Conservation (phyloP, 495 filamentous ascomycete genomes). For the Aspergillus conjunctus region DNA sequence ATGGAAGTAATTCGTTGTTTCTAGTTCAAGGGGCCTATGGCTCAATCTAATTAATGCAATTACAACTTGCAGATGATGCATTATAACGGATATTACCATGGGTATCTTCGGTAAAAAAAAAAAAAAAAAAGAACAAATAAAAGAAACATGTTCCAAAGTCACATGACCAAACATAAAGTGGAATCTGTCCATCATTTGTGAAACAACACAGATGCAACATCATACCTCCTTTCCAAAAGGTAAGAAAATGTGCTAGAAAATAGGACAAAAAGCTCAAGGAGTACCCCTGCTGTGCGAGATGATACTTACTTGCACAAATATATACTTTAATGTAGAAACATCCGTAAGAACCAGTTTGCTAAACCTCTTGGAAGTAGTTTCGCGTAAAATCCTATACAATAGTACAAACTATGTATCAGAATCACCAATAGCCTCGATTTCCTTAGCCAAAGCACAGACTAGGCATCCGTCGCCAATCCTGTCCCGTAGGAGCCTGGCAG, state of each 20-base stretch:
- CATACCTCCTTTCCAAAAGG: background rate
- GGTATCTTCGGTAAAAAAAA: conserved; percentile 30
- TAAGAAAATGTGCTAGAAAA: background rate
- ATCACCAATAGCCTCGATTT: conserved; percentile 41
- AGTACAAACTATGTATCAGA: conserved; percentile 16
- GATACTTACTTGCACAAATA: background rate
- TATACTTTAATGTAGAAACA: background rate
- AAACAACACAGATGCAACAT: background rate
- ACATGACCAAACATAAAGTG: conserved; percentile 17
- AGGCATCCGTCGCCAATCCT: conserved; percentile 70
- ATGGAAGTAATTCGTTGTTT: conserved; percentile 11
- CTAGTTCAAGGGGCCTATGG: conserved; percentile 12
- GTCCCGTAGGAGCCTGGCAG: conserved; percentile 76
- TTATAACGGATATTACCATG: conserved; percentile 26
- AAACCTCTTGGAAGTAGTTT: background rate
- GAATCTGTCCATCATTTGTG: conserved; percentile 16
- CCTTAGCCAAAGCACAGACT: conserved; percentile 55
- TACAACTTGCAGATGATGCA: background rate
- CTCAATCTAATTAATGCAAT: conserved; percentile 19
- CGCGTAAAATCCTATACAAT: background rate
- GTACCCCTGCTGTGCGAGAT: background rate
- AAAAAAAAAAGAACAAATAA: conserved; percentile 7
- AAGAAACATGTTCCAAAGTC: conserved; percentile 25
- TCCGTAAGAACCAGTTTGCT: background rate
- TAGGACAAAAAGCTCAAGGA: background rate